A percentile compares a stretch with the other conserved stretches of the same genome.
These are phyloP conservation scores for Microdochium nivale DNA, from an alignment of 2,329 filamentous ascomycete genomes.

Conservation along the genomic window DNA sequence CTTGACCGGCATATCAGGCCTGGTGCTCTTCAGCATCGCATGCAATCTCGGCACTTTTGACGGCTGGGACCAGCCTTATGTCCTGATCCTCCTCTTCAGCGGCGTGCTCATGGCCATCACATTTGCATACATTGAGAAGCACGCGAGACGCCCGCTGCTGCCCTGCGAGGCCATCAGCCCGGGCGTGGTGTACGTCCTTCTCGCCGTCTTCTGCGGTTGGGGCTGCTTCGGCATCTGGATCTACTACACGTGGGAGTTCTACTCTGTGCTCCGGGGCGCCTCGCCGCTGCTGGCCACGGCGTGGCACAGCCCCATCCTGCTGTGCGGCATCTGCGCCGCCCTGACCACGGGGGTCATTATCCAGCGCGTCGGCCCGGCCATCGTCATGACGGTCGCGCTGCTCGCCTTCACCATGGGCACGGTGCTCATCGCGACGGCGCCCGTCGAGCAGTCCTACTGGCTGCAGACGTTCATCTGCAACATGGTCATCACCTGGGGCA, in stretches of 20 bases:
- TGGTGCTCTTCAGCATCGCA: conserved; percentile 49
- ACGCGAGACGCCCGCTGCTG: conserved; percentile 38
- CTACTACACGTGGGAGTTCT: conserved; percentile 33
- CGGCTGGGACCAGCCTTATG: conserved; percentile 43
- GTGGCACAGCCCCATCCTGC: conserved; percentile 26
- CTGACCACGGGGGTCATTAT: conserved; percentile 17
- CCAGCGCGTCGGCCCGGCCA: conserved; percentile 19
- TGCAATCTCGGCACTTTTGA: conserved; percentile 49
- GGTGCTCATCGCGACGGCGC: conserved; percentile 24
- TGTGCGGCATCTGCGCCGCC: conserved; percentile 26
- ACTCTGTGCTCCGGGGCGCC: conserved; percentile 26
- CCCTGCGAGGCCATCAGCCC: conserved; percentile 38
- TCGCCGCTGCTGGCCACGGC: conserved; percentile 28
- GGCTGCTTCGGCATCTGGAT: conserved; percentile 35
- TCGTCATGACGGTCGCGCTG: conserved; percentile 20
- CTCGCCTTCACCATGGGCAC: conserved; percentile 19
- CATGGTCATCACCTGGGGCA: conserved; percentile 39
- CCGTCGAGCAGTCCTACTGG: conserved; percentile 45
- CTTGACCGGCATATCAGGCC: conserved; percentile 35
- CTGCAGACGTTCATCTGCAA: conserved; percentile 40
- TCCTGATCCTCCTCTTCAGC: conserved; percentile 39
- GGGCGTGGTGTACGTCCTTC: conserved; percentile 39
- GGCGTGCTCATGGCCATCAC: conserved; percentile 37
- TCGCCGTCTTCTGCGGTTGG: conserved; percentile 38
- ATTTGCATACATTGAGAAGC: conserved; percentile 45